phyloP scores from a whole-genome alignment of 345 rosid genomes.

The Pelargonium nanum region DNA sequence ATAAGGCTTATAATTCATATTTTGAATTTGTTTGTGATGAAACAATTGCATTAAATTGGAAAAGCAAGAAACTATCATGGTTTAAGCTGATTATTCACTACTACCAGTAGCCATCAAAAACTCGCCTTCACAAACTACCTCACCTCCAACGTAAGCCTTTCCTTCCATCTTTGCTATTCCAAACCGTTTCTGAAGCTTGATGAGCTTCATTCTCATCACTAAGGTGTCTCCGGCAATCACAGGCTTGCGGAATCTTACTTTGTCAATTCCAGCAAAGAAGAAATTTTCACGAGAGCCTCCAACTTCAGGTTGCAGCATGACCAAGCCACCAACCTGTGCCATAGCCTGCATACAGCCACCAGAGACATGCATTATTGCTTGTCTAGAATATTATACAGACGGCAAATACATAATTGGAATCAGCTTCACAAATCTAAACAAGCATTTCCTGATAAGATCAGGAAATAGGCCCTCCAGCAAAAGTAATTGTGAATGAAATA shows the following conservation, averaged over 20 bases:
- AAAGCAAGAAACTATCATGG: not conserved
- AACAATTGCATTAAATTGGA: not conserved
- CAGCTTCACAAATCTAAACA: no score
- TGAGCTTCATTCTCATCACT: constrained; percentile 93
- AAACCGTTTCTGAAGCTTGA: constrained; percentile 74
- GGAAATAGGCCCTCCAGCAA: not conserved
- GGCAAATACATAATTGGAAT: no score
- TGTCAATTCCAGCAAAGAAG: constrained; percentile 91
- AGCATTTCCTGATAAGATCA: no score
- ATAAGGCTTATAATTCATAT: no score
- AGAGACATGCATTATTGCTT: not conserved
- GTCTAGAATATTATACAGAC: no score
- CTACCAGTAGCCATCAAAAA: constrained; percentile 74
- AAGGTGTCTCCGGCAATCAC: constrained; percentile 93
- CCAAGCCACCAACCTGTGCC: constrained; percentile 96
- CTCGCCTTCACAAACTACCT: constrained; percentile 88
- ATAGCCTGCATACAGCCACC: constrained; percentile 48
- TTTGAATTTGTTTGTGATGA: no score
- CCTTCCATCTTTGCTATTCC: constrained; percentile 98
- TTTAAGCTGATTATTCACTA: constrained; percentile 25
- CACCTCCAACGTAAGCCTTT: constrained; percentile 81
- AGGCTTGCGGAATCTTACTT: constrained; percentile 89
- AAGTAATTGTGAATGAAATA: not conserved
- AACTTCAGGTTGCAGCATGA: constrained; percentile 86
- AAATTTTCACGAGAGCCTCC: constrained; percentile 73